phyloP scores from a whole-genome alignment of 345 rosid species.

The Mercurialis annua region DNA sequence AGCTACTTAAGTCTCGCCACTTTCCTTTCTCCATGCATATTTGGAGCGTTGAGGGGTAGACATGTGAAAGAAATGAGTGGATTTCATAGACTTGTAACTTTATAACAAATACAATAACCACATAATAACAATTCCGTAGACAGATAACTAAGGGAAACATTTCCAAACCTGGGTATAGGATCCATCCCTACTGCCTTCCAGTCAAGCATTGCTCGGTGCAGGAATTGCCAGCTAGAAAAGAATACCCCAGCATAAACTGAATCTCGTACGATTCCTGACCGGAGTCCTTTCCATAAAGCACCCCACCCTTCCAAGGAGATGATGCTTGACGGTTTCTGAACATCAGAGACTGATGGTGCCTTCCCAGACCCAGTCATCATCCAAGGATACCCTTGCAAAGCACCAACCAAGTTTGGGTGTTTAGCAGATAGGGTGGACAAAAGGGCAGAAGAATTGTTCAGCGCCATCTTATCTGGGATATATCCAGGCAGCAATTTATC shows the following conservation, averaged over 20 bases:
- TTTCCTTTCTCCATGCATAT: background rate
- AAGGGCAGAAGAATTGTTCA: constrained; percentile 59
- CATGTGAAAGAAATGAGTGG: background rate
- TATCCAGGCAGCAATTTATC: constrained; percentile 52
- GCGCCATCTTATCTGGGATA: constrained; percentile 56
- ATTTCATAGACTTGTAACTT: background rate
- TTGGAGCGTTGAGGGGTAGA: background rate
- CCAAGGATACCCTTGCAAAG: constrained; percentile 84
- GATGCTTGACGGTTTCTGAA: constrained; percentile 53
- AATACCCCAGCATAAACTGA: constrained; percentile 74
- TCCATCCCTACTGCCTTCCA: constrained; percentile 92
- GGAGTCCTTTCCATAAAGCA: constrained; percentile 77
- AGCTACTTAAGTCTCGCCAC: background rate
- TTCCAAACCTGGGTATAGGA: constrained; percentile 68
- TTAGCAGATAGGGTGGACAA: constrained; percentile 67
- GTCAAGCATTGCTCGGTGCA: constrained; percentile 59
- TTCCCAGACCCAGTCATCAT: constrained; percentile 95
- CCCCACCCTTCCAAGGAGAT: constrained; percentile 78
- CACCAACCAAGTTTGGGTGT: constrained; percentile 56
- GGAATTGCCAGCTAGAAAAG: constrained; percentile 85
- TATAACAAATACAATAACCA: background rate
- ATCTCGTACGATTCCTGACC: constrained; percentile 77
- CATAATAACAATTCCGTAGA: background rate
- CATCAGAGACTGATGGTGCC: constrained; percentile 71
- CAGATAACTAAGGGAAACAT: background rate